phyloP scores from a whole-genome alignment of 148 eudicot genomes.

The Cornus controversa region DNA sequence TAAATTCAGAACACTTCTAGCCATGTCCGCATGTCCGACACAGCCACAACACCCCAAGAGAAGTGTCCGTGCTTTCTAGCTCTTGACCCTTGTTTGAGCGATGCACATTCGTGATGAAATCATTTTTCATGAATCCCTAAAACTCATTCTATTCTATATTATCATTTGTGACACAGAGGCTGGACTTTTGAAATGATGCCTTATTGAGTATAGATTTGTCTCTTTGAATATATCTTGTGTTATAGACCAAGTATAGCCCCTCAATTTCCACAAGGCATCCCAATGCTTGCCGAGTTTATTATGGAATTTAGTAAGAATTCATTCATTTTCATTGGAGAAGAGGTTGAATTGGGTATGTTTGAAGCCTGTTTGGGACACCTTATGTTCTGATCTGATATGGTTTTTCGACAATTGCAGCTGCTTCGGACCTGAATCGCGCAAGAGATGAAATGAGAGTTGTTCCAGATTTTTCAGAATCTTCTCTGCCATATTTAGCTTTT shows the following conservation, averaged over 20 bases:
- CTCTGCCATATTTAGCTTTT: constrained; percentile 30
- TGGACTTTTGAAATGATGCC: background rate
- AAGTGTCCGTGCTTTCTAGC: too few relatives aligned
- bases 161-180: background rate
- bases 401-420: constrained; percentile 36
- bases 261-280: background rate
- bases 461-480: constrained; percentile 37
- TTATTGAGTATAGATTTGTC: background rate
- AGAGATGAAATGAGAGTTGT: constrained; percentile 28
- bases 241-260: too few relatives aligned
- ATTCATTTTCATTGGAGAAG: background rate
- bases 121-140: too few relatives aligned
- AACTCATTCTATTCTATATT: too few relatives aligned
- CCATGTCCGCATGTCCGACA: too few relatives aligned
- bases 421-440: constrained; percentile 26
- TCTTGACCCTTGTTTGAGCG: too few relatives aligned
- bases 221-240: background rate
- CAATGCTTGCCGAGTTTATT: background rate
- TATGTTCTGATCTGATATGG: background rate
- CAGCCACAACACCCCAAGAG: too few relatives aligned
- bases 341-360: background rate
- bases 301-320: background rate
- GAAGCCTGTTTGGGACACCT: background rate
- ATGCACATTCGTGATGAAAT: too few relatives aligned
- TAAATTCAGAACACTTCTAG: too few relatives aligned